phyloP scores from a whole-genome alignment of 257 asterid genomes.

The Cynanchum wilfordii region DNA sequence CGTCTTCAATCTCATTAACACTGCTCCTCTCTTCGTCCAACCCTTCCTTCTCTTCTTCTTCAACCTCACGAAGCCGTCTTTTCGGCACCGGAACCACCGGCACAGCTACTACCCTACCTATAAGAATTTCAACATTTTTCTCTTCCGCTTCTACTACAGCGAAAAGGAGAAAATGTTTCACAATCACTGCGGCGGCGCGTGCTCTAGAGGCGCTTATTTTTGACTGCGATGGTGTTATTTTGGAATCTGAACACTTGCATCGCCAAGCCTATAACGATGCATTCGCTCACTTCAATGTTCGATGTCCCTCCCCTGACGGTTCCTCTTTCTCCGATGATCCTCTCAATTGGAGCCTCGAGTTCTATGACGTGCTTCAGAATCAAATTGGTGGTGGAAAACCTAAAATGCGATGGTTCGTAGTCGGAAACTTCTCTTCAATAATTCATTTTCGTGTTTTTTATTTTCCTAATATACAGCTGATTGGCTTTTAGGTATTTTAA shows the following conservation, averaged over 20 bases:
- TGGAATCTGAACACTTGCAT: slow-evolving; percentile 93
- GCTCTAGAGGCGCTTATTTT: slow-evolving; percentile 74
- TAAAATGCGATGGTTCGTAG: slow-evolving; percentile 81
- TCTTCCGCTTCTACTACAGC: slow-evolving; percentile 5
- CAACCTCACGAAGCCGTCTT: slow-evolving; percentile 32
- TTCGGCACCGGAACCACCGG: slow-evolving; percentile 26
- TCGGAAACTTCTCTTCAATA: neutral
- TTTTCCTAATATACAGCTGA: neutral
- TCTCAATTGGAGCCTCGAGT: slow-evolving; percentile 68
- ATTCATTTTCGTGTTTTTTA: neutral
- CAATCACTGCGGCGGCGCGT: slow-evolving; percentile 41
- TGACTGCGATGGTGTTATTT: slow-evolving; percentile 89
- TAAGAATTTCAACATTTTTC: slow-evolving; percentile 15
- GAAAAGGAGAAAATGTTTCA: slow-evolving; percentile 24
- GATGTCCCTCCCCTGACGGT: slow-evolving; percentile 40
- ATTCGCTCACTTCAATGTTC: slow-evolving; percentile 70
- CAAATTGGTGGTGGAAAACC: slow-evolving; percentile 91
- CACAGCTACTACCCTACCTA: slow-evolving; percentile 18
- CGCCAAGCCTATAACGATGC: slow-evolving; percentile 96
- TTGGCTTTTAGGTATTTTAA: slow-evolving; percentile 67
- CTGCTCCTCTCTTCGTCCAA: slow-evolving; percentile 43
- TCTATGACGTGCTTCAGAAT: slow-evolving; percentile 84
- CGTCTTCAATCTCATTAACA: slow-evolving; percentile 33
- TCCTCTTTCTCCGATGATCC: slow-evolving; percentile 32
- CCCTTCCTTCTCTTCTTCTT: slow-evolving; percentile 19